Evolutionary conservation across 306 rosid species (phyloP).

Genomic region (Cucumis hystrix): DNA sequence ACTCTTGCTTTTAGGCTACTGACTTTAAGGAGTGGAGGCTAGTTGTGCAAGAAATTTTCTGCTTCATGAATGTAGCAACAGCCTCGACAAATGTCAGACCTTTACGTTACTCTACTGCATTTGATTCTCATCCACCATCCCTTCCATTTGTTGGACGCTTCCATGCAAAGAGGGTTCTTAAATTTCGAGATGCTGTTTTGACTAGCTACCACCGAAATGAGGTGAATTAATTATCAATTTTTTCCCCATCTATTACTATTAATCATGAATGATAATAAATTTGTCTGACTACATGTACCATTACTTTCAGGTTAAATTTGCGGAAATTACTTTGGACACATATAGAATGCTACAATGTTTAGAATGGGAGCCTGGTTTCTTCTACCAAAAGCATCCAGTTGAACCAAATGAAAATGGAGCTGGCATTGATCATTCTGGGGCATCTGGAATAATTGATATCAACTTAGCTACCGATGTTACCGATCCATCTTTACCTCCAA

Average conservation of each 20-base stretch:
- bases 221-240: conserved; percentile 27
- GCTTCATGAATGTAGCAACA: conserved; percentile 60
- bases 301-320: conserved; percentile 80
- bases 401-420: conserved; percentile 55
- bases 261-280: not conserved
- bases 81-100: conserved; percentile 60
- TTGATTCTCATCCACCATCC: conserved; percentile 66
- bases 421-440: conserved; percentile 61
- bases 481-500: conserved; percentile 75
- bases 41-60: conserved; percentile 88
- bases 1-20: conserved; percentile 51
- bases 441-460: conserved; percentile 80
- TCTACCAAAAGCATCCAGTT: conserved; percentile 50
- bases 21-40: conserved; percentile 90
- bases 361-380: conserved; percentile 92
- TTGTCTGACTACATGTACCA: conserved; percentile 8
- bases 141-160: conserved; percentile 80
- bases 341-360: conserved; percentile 89
- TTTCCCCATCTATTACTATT: not conserved
- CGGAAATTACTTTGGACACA: conserved; percentile 81
- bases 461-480: conserved; percentile 75
- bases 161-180: conserved; percentile 85
- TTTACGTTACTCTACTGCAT: conserved; percentile 55
- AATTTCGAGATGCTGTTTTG: conserved; percentile 72
- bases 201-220: conserved; percentile 89